These are phyloP conservation scores for Musa schizocarpa DNA, from an alignment of 176 grass and related monocot species.

Conservation along the genomic window DNA sequence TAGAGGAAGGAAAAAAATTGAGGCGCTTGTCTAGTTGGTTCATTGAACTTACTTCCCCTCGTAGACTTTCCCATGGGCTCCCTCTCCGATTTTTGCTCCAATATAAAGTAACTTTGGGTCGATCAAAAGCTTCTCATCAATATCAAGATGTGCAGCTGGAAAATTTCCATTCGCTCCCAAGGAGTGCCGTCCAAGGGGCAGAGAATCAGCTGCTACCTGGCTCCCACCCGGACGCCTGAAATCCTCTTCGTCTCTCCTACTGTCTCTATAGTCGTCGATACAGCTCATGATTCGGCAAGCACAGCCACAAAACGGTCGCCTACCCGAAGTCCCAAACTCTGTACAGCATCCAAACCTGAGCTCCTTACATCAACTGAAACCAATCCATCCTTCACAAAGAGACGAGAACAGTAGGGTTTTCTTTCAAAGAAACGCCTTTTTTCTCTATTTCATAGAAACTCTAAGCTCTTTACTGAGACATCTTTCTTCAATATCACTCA, in stretches of 20 bases:
- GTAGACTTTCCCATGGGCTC: slow-evolving; percentile 54
- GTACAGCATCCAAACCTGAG: background rate
- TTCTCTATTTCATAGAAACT: background rate
- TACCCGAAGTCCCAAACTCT: background rate
- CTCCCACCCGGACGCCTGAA: slow-evolving; percentile 9
- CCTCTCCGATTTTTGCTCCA: slow-evolving; percentile 47
- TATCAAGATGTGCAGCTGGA: slow-evolving; percentile 22
- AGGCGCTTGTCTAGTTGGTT: background rate
- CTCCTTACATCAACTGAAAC: background rate
- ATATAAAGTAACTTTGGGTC: slow-evolving; percentile 42
- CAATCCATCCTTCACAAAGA: background rate
- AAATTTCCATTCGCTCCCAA: slow-evolving; percentile 21
- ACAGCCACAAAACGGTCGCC: background rate
- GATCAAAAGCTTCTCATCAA: slow-evolving; percentile 37
- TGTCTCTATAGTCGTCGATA: slow-evolving; percentile 9
- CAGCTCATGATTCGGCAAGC: slow-evolving; percentile 14
- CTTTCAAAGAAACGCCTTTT: background rate
- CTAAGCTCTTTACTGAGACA: background rate
- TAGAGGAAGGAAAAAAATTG: background rate
- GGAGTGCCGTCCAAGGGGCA: slow-evolving; percentile 23
- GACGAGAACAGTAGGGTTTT: background rate
- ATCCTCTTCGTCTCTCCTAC: slow-evolving; percentile 15
- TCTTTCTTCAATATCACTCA: background rate
- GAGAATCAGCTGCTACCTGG: slow-evolving; percentile 29
- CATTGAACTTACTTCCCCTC: slow-evolving; percentile 40